These are phyloP conservation scores for Dichomitus squalens DNA, from an alignment of 1,284 basidiomycete genomes.

Conservation along the genomic window DNA sequence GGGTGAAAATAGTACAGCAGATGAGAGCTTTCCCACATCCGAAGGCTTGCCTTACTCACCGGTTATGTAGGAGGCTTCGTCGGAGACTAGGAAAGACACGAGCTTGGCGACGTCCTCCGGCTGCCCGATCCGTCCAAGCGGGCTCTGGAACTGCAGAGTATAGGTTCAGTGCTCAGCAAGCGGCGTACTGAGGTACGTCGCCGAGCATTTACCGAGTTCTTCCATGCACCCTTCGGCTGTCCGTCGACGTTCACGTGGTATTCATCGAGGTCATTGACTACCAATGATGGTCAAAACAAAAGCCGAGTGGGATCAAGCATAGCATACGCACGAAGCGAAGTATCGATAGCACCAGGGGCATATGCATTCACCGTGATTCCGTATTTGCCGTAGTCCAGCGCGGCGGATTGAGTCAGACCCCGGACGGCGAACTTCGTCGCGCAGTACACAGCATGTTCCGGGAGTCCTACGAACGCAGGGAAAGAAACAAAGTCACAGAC, in stretches of 20 bases:
- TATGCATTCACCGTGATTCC: slow-evolving; percentile 27
- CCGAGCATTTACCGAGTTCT: not conserved
- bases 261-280: not conserved
- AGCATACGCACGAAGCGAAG: slow-evolving; percentile 12
- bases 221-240: not conserved
- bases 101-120: slow-evolving; percentile 37
- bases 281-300: no score
- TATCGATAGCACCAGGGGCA: slow-evolving; percentile 24
- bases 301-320: no score
- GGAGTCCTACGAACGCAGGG: not conserved
- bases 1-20: no score
- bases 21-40: no score
- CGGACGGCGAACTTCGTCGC: slow-evolving; percentile 37
- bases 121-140: slow-evolving; percentile 24
- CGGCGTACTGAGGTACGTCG: no score
- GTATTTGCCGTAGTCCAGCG: slow-evolving; percentile 25
- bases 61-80: slow-evolving; percentile 36
- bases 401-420: slow-evolving; percentile 34
- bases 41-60: no score
- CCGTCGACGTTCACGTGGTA: no score
- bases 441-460: slow-evolving; percentile 21
- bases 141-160: not conserved
- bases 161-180: not conserved
- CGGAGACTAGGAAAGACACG: slow-evolving; percentile 39
- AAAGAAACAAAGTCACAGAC: no score